Conservation (phyloP, 2,329 filamentous ascomycete genomes). For the Fusarium graminum region DNA sequence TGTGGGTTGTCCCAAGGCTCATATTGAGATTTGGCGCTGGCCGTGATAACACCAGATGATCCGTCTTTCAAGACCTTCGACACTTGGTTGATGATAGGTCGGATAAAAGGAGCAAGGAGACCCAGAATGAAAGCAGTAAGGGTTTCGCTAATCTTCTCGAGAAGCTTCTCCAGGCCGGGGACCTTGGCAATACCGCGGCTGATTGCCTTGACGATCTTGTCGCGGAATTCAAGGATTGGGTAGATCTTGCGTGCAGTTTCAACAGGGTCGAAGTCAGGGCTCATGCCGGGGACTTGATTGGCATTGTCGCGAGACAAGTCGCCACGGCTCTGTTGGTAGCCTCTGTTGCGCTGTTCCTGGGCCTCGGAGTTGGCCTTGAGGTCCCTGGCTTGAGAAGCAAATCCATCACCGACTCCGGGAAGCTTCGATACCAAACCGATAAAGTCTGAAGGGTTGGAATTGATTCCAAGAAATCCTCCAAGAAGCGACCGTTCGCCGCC, state of each 20-base stretch:
- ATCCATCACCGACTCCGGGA: slow-evolving; percentile 75
- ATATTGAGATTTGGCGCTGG: slow-evolving; percentile 79
- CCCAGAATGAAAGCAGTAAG: slow-evolving; percentile 93
- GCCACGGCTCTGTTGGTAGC: slow-evolving; percentile 50
- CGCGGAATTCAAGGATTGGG: slow-evolving; percentile 92
- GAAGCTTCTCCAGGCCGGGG: slow-evolving; percentile 87
- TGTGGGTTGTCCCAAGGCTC: slow-evolving; percentile 83
- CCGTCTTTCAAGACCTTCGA: slow-evolving; percentile 88
- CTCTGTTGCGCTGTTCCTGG: slow-evolving; percentile 70
- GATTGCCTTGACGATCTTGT: slow-evolving; percentile 91
- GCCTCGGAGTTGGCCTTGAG: slow-evolving; percentile 72
- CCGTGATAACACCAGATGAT: slow-evolving; percentile 76
- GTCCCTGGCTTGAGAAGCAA: slow-evolving; percentile 74
- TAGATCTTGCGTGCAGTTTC: slow-evolving; percentile 87
- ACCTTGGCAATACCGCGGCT: slow-evolving; percentile 90
- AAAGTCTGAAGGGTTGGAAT: slow-evolving; percentile 66
- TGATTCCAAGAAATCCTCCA: slow-evolving; percentile 59
- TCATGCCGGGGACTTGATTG: slow-evolving; percentile 80
- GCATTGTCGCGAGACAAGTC: slow-evolving; percentile 59
- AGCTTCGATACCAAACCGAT: slow-evolving; percentile 81
- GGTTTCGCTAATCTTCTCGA: slow-evolving; percentile 94
- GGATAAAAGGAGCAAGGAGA: slow-evolving; percentile 89
- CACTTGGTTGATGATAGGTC: slow-evolving; percentile 89
- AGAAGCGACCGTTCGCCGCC: slow-evolving; percentile 51
- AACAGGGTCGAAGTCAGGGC: slow-evolving; percentile 80